Evolutionary conservation across 495 filamentous ascomycete species (phyloP).

Genomic region (Pseudevernia furfuracea): DNA sequence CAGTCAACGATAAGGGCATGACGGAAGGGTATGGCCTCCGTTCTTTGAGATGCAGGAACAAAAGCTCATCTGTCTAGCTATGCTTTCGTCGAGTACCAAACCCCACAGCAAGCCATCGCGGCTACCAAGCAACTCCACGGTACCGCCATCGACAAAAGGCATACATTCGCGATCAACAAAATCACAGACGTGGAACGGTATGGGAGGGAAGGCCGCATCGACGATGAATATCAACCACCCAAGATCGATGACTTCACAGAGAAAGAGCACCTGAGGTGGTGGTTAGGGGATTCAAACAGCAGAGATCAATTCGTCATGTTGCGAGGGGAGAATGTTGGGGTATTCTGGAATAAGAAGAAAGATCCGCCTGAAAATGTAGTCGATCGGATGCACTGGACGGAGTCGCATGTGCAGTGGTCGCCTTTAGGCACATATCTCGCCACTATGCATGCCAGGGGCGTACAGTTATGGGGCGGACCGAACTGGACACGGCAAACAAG

Average conservation of each 20-base stretch:
- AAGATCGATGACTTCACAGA: slow-evolving; percentile 70
- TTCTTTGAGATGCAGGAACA: slow-evolving; percentile 16
- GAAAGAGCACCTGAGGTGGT: slow-evolving; percentile 91
- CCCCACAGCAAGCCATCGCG: slow-evolving; percentile 79
- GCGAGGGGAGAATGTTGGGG: slow-evolving; percentile 78
- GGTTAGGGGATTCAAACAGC: slow-evolving; percentile 74
- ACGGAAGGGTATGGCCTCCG: slow-evolving; percentile 60
- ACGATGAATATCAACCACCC: slow-evolving; percentile 80
- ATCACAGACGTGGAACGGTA: slow-evolving; percentile 95
- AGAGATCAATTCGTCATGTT: slow-evolving; percentile 94
- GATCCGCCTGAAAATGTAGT: slow-evolving; percentile 81
- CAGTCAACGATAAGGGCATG: slow-evolving; percentile 70
- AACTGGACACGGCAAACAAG: slow-evolving; percentile 85
- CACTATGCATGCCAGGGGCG: slow-evolving; percentile 89
- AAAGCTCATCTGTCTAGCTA: slow-evolving; percentile 46
- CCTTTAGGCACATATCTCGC: slow-evolving; percentile 88
- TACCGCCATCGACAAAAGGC: slow-evolving; percentile 84
- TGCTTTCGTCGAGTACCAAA: slow-evolving; percentile 93
- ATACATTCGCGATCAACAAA: slow-evolving; percentile 93
- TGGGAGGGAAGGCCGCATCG: slow-evolving; percentile 83
- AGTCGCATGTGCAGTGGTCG: slow-evolving; percentile 95
- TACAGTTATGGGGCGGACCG: slow-evolving; percentile 90
- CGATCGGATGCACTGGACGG: slow-evolving; percentile 90
- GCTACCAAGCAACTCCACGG: slow-evolving; percentile 80
- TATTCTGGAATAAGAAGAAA: slow-evolving; percentile 97